phyloP scores from a whole-genome alignment of 2,329 filamentous ascomycete species.

The Trichophyton verrucosum region DNA sequence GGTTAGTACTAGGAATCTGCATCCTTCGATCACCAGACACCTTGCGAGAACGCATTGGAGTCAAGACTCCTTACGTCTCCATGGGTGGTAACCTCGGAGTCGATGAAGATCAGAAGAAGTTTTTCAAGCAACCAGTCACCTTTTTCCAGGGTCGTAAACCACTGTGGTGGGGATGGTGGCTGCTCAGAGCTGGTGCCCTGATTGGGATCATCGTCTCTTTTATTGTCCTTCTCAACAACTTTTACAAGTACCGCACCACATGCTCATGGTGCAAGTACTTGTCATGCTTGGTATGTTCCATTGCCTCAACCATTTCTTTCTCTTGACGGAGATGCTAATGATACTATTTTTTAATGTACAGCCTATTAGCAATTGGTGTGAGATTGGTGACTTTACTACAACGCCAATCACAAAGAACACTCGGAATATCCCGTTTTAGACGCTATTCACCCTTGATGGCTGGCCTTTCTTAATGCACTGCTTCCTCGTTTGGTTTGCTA shows the following conservation, averaged over 20 bases:
- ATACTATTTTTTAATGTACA: constrained; percentile 18
- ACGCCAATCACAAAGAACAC: background rate
- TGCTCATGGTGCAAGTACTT: constrained; percentile 94
- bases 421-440: background rate
- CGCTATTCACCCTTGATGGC: background rate
- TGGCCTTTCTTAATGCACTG: background rate
- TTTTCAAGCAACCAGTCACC: constrained; percentile 48
- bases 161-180: constrained; percentile 97
- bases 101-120: constrained; percentile 39
- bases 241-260: constrained; percentile 62
- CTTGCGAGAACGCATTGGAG: constrained; percentile 60
- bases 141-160: constrained; percentile 65
- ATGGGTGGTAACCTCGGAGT: constrained; percentile 41
- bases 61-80: constrained; percentile 58
- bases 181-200: constrained; percentile 65
- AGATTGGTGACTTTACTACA: constrained; percentile 20
- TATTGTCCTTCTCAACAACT: constrained; percentile 77
- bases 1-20: constrained; percentile 72
- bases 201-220: constrained; percentile 75
- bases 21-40: constrained; percentile 78
- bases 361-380: constrained; percentile 58
- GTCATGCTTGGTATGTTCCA: constrained; percentile 68
- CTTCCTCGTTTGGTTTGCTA: constrained; percentile 1
- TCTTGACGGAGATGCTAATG: constrained; percentile 2
- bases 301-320: background rate